A percentile compares a stretch with the other conserved stretches of the same genome.
Conservation (phyloP, 1,139 yeast genomes). For the Pichia sp. region DNA sequence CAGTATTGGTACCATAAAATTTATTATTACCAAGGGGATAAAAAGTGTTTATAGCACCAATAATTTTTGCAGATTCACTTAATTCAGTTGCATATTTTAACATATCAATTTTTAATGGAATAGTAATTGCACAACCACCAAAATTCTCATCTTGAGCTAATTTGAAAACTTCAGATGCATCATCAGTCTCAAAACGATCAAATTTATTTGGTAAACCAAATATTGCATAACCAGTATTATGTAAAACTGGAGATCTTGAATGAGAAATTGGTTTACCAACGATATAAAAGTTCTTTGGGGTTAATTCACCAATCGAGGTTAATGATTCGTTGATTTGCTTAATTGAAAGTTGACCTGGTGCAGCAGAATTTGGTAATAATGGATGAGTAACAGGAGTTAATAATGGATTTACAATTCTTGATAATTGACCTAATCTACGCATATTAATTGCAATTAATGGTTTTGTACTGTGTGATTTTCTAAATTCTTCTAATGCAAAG, state of each 20-base stretch:
- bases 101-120: conserved; percentile 80
- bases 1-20: conserved; percentile 85
- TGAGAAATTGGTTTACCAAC: conserved; percentile 81
- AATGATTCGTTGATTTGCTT: conserved; percentile 55
- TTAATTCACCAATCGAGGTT: conserved; percentile 57
- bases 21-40: conserved; percentile 50
- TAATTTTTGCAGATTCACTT: conserved; percentile 63
- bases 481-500: conserved; percentile 61
- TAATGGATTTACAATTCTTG: conserved; percentile 66
- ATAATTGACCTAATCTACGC: conserved; percentile 70
- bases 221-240: conserved; percentile 64
- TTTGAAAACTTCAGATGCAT: conserved; percentile 45
- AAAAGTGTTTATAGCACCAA: conserved; percentile 94
- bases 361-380: conserved; percentile 56
- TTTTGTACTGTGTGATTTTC: conserved; percentile 42
- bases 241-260: conserved; percentile 84
- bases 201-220: conserved; percentile 78
- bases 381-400: conserved; percentile 83
- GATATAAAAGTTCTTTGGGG: conserved; percentile 58
- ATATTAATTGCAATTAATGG: conserved; percentile 84
- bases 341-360: conserved; percentile 70
- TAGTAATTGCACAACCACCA: conserved; percentile 90
- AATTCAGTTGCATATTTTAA: conserved; percentile 58
- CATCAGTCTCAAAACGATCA: conserved; percentile 59
- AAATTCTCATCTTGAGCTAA: conserved; percentile 47